Percentiles rank a stretch among this genome's conserved stretches.
phyloP scores from a whole-genome alignment of 331 rosid species.

The Acacia pycnantha region DNA sequence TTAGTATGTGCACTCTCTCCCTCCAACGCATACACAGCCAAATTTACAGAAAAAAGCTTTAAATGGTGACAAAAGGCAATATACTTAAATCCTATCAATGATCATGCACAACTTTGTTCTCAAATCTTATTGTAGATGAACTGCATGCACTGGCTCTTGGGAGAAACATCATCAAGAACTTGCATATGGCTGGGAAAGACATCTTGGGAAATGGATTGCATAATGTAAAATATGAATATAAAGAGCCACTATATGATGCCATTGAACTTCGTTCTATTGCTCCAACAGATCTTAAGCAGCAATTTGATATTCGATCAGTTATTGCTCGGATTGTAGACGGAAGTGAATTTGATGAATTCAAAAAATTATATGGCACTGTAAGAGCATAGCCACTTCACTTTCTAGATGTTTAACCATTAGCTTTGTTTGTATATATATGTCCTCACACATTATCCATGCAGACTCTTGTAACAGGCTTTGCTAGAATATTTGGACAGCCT shows the following conservation, averaged over 20 bases:
- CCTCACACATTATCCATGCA: conserved; percentile 41
- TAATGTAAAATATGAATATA: conserved; percentile 39
- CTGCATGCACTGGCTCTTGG: conserved; percentile 88
- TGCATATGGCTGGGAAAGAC: conserved; percentile 89
- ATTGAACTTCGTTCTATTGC: conserved; percentile 89
- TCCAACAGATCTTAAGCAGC: conserved; percentile 82
- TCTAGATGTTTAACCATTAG: conserved; percentile 10
- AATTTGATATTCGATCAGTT: conserved; percentile 86
- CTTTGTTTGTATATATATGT: not conserved
- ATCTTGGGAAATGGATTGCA: conserved; percentile 40
- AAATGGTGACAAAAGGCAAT: not conserved
- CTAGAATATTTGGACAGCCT: conserved; percentile 85
- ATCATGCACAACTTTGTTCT: conserved; percentile 6
- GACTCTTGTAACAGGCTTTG: conserved; percentile 97
- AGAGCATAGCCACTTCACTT: conserved; percentile 52
- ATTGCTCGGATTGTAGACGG: conserved; percentile 90
- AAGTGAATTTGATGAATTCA: conserved; percentile 97
- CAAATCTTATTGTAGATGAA: conserved; percentile 58
- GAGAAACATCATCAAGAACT: conserved; percentile 80
- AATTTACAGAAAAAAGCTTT: conserved; percentile 3
- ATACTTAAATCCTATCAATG: not conserved
- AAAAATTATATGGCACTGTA: conserved; percentile 96
- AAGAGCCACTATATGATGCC: conserved; percentile 70
- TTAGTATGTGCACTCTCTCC: not conserved
- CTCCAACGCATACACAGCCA: not conserved